Evolutionary conservation across 108 stramenopile genomes (phyloP), one percentile per base, ranked within the genome.

Genomic region (Cyclotella choctawhatcheeana): DNA sequence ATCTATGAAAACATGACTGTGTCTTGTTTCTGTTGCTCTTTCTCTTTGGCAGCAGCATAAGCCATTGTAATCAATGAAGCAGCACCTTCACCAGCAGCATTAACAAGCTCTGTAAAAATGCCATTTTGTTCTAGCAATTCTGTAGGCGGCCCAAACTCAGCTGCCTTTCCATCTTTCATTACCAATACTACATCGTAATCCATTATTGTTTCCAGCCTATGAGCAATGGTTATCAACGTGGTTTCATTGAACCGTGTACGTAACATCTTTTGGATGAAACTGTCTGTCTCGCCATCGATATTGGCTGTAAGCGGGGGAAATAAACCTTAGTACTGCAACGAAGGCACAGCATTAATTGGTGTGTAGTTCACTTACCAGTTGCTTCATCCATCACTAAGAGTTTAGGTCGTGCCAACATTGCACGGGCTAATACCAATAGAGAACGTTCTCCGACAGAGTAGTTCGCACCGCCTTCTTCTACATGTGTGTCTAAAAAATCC

Each of bases 221-320:
- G 98, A 8, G 98, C 97, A 45, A 98, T 88, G 12, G 97, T 96
- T 1, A 98, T 63, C 43, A 97, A 68, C 1, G 98, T 98, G n/a
- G 89, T 93, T 8, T 80, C 81, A 22, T 71, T 58, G 70, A 97
- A 97, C 6, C 85, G 67, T 40, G 89, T 87, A 4, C 97, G 89
- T 6, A 98, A 77, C 88, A 95, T 96, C 16, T 70, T 60, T 71
- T 97, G 97, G 44, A 97, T 89, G 58, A 95, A 89, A 17, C 80
- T 83, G 64, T 97, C 95, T 1, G 94, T 96, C 45, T 89, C 87
- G 7, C 86, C 84, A 55, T 91, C 91, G 21, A 92, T 77, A 43
- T 71, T 82, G 18, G 87, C 88, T 54, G 72, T 71, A 56, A 6
- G 3, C 4, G n/a, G 3, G 12, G 16, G 1, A 31, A 31, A 8